phyloP scores from a whole-genome alignment of 768 basidiomycete species.

The Podaxis carcinomalis region DNA sequence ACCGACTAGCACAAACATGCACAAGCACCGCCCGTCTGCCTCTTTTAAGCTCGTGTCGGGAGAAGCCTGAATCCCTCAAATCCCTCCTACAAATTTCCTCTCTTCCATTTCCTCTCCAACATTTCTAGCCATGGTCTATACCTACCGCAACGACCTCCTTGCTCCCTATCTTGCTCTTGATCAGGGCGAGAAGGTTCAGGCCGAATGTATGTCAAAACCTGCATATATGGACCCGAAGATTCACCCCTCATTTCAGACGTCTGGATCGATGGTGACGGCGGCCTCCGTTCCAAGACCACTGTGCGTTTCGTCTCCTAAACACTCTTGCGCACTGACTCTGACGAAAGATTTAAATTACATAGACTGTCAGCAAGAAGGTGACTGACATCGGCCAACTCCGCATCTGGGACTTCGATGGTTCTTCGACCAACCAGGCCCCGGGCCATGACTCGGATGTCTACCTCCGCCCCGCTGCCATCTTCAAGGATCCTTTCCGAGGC shows the following conservation, averaged over 20 bases:
- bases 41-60: conserved; percentile 20
- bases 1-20: conserved; percentile 27
- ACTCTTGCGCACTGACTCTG: neutral
- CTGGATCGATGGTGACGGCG: conserved; percentile 96
- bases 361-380: conserved; percentile 88
- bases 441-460: conserved; percentile 96
- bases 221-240: conserved; percentile 16
- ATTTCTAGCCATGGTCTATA: conserved; percentile 25
- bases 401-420: conserved; percentile 99
- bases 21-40: conserved; percentile 21
- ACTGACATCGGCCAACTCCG: conserved; percentile 88
- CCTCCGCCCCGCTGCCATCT: conserved; percentile 94
- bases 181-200: conserved; percentile 92
- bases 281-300: conserved; percentile 95
- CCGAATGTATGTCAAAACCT: conserved; percentile 63
- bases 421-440: conserved; percentile 95
- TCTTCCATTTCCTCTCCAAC: conserved; percentile 15
- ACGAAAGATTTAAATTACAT: neutral
- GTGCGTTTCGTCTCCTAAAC: conserved; percentile 36
- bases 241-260: conserved; percentile 57
- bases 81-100: conserved; percentile 19
- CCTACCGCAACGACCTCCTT: conserved; percentile 80
- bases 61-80: conserved; percentile 19
- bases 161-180: conserved; percentile 84
- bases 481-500: conserved; percentile 99